These are phyloP conservation scores for Penicillium desertorum DNA, from an alignment of 495 filamentous ascomycete genomes.

Conservation along the genomic window DNA sequence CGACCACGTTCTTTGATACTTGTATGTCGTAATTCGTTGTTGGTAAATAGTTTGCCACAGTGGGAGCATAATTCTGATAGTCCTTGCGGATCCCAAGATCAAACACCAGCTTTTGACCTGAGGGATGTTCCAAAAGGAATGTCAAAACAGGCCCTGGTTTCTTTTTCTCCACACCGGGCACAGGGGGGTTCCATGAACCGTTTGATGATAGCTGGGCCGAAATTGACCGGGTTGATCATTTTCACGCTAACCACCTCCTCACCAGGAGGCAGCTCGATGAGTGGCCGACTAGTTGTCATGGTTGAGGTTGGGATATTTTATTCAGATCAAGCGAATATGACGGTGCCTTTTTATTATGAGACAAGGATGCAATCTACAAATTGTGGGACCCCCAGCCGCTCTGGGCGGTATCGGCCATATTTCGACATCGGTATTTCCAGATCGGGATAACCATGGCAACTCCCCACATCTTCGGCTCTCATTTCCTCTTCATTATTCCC, in stretches of 20 bases:
- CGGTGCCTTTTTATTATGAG: neutral
- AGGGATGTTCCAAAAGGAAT: conserved; percentile 24
- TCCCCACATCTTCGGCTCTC: neutral
- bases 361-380: neutral
- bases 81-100: conserved; percentile 6
- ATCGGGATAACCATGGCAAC: neutral
- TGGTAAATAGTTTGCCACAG: neutral
- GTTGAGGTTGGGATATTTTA: neutral
- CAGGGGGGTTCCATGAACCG: conserved; percentile 25
- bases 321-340: neutral
- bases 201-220: conserved; percentile 22
- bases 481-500: neutral
- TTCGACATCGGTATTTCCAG: neutral
- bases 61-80: neutral
- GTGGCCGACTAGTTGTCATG: conserved; percentile 23
- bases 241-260: conserved; percentile 18
- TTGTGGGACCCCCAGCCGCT: neutral
- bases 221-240: conserved; percentile 24
- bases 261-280: conserved; percentile 41
- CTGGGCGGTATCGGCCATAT: neutral
- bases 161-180: conserved; percentile 22
- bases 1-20: neutral
- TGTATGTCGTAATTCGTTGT: neutral
- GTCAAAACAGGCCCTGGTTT: conserved; percentile 21
- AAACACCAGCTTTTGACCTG: conserved; percentile 17